Base-by-base conservation (phyloP, 495 filamentous ascomycete genomes). In the Trichoderma erinaceum region DNA sequence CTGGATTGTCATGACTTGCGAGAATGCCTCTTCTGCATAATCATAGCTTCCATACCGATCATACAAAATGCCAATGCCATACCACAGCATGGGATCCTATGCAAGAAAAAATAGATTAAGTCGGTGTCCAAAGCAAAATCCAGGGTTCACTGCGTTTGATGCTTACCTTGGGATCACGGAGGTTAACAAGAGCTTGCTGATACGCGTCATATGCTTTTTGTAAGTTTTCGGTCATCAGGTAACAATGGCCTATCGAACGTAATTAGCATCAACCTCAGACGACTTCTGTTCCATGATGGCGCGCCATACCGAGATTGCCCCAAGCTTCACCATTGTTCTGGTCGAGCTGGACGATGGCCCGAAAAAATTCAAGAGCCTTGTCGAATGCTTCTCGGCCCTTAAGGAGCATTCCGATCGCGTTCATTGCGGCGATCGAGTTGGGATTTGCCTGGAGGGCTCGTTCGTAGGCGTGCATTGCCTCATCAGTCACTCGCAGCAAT, bases 191-290 rank as follows among this genome's bases (percentile, higher is more conserved):
- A 15, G 95, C 95, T 73, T 93, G 90, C 76, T 99, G 95, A 74
- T 99, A 99, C 3, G 95, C 96, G n/a, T 90, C 89, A 75, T 99
- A 99, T 2, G 95, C 95, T 73, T 97, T 91, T 77, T 98, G 95
- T 41, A 99, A 77, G 71, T 99, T 94, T 71, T 99, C 95, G 93
- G 98, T 97, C 95, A 99, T 99, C 27, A 99, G 82, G 73, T 92
- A 96, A 77, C 95, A 98, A 78, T 98, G 96, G 4, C 94, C 92
- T 90, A 72, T 7, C 63, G n/a, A 44, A 27, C 13, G 3, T 15
- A 7, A 7, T 3, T 52, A 13, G 21, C 41, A 68, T 75, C 64
- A 73, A 61, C 74, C 56, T 18, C 44, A n/a, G 35, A 32, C 67
- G 41, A 29, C 29, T 29, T 35, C 21, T 7, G 35, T 18, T 12